Conservation (phyloP, 495 filamentous ascomycete genomes). For the Tuber aestivum region DNA sequence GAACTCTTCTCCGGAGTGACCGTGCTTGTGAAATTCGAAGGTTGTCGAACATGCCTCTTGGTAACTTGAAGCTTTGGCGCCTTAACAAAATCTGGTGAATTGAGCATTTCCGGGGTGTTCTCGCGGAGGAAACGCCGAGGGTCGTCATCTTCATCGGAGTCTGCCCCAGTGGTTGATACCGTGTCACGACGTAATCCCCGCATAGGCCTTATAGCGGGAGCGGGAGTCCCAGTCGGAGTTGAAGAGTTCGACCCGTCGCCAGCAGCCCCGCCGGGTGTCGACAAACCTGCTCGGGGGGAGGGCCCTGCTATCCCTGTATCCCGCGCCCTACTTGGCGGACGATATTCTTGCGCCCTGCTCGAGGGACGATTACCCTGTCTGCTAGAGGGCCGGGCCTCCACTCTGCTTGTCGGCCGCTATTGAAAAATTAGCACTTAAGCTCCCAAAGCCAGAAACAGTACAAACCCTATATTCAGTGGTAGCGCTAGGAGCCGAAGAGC, state of each 20-base stretch:
- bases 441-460: not conserved
- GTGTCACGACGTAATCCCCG: slow-evolving; percentile 16
- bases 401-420: not conserved
- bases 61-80: slow-evolving; percentile 16
- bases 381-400: not conserved
- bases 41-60: slow-evolving; percentile 18
- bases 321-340: not conserved
- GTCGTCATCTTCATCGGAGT: not conserved
- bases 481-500: not conserved
- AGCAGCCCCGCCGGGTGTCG: not conserved
- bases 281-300: not conserved
- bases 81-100: slow-evolving; percentile 7
- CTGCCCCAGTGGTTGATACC: not conserved
- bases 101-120: slow-evolving; percentile 23
- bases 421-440: not conserved
- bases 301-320: not conserved
- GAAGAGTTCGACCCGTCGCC: not conserved
- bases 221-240: slow-evolving; percentile 13
- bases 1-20: slow-evolving; percentile 27
- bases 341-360: not conserved
- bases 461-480: not conserved
- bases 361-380: not conserved
- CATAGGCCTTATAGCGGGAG: slow-evolving; percentile 26
- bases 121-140: slow-evolving; percentile 3
- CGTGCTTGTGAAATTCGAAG: slow-evolving; percentile 11